Conservation (phyloP, 2,329 filamentous ascomycete genomes). For the Lecanicillium sp. region DNA sequence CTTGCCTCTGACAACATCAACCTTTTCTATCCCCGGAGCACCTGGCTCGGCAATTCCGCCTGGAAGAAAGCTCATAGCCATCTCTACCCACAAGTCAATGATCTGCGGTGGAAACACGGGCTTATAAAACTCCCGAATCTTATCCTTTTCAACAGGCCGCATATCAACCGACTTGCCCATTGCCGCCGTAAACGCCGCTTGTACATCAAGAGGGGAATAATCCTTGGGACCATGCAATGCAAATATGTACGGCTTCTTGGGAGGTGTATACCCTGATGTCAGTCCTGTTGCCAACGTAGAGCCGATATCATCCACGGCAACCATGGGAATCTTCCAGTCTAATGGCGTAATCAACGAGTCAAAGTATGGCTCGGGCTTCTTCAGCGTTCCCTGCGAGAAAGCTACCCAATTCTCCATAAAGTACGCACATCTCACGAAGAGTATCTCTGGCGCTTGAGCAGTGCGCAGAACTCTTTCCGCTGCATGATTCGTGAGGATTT, state of each 20-base stretch:
- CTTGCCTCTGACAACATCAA: conserved; percentile 15
- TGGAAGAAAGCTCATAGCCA: conserved; percentile 19
- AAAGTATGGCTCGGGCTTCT: conserved; percentile 19
- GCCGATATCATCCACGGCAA: conserved; percentile 18
- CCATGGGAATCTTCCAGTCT: conserved; percentile 23
- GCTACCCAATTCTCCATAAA: conserved; percentile 32
- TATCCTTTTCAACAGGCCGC: conserved; percentile 16
- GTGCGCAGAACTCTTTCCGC: conserved; percentile 19
- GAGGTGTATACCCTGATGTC: conserved; percentile 11
- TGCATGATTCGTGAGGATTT: conserved; percentile 25
- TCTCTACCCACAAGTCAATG: conserved; percentile 20
- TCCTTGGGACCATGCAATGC: conserved; percentile 22
- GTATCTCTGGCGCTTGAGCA: conserved; percentile 14
- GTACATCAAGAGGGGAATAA: conserved; percentile 21
- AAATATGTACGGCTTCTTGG: conserved; percentile 18
- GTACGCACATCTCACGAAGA: conserved; percentile 24
- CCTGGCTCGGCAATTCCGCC: conserved; percentile 17
- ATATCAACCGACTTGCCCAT: conserved; percentile 18
- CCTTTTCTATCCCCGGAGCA: conserved; percentile 3
- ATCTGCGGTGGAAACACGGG: conserved; percentile 15
- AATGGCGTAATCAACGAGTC: conserved; percentile 24
- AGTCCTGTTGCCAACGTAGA: conserved; percentile 17
- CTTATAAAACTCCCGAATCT: conserved; percentile 14
- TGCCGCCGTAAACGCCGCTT: conserved; percentile 18
- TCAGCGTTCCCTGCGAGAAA: conserved; percentile 16